These are phyloP conservation scores for Wickerhamiella hasegawae DNA, from an alignment of 805 yeast genomes.

Conservation along the genomic window DNA sequence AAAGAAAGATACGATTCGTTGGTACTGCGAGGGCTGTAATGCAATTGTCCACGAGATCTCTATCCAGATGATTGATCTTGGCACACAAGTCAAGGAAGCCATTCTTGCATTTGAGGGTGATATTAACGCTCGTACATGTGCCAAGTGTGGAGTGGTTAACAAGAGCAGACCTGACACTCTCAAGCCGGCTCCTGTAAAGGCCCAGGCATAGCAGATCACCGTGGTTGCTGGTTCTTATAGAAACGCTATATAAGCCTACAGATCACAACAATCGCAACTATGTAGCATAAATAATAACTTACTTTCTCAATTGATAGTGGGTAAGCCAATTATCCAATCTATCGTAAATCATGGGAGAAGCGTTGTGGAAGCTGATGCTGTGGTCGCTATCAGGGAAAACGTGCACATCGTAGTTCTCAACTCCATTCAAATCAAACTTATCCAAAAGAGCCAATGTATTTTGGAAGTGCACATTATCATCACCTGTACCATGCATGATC, in stretches of 20 bases:
- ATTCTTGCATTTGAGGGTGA: conserved; percentile 55
- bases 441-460: conserved; percentile 70
- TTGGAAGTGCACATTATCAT: conserved; percentile 94
- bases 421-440: conserved; percentile 45
- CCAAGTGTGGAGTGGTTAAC: conserved; percentile 44
- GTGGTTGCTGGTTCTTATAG: too few relatives aligned
- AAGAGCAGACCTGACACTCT: conserved; percentile 12
- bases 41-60: conserved; percentile 49
- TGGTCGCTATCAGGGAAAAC: conserved; percentile 92
- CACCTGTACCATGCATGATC: conserved; percentile 93
- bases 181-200: conserved; percentile 9
- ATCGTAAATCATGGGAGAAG: conserved; percentile 54
- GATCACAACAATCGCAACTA: too few relatives aligned
- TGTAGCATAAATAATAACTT: too few relatives aligned
- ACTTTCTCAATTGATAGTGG: background rate
- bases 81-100: conserved; percentile 79
- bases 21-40: conserved; percentile 70
- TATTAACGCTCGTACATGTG: conserved; percentile 51
- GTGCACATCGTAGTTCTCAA: conserved; percentile 83
- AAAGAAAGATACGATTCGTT: conserved; percentile 55
- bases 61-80: conserved; percentile 67
- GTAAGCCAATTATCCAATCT: conserved; percentile 52
- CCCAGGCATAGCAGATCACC: too few relatives aligned
- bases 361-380: conserved; percentile 63
- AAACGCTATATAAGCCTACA: too few relatives aligned